A percentile compares a stretch with the other conserved stretches of the same genome.
phyloP scores from a whole-genome alignment of 2,329 filamentous ascomycete genomes.

The Lizonia empirigonia region DNA sequence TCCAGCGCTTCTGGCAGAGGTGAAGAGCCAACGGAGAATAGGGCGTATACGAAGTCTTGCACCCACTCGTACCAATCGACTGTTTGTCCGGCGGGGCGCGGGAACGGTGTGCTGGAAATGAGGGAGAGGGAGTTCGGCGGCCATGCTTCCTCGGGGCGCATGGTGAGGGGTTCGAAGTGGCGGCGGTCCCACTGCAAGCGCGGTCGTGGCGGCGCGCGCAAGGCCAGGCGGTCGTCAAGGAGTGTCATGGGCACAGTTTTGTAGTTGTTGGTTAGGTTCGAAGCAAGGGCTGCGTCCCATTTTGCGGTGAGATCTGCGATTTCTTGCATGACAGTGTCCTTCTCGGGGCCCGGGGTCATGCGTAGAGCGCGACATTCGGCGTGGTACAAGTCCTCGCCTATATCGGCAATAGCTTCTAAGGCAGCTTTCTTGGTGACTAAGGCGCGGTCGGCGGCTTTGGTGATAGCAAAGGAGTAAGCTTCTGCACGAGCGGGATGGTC shows the following conservation, averaged over 20 bases:
- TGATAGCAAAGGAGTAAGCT: conserved; percentile 1
- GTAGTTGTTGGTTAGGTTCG: conserved; percentile 10
- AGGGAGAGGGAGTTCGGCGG: conserved; percentile 65
- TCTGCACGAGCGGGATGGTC: conserved; percentile 16
- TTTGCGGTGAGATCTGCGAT: conserved; percentile 43
- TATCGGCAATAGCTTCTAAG: conserved; percentile 27
- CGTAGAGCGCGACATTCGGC: conserved; percentile 36
- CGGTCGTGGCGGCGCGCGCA: conserved; percentile 26
- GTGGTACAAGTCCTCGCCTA: conserved; percentile 35
- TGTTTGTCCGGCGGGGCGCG: conserved; percentile 17
- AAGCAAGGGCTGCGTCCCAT: conserved; percentile 14
- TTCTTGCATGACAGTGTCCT: conserved; percentile 38
- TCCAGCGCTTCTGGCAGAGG: conserved; percentile 33
- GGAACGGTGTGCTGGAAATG: conserved; percentile 69
- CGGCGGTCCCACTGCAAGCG: conserved; percentile 68
- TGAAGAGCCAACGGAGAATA: conserved; percentile 14
- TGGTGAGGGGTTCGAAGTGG: conserved; percentile 69
- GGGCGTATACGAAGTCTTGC: conserved; percentile 34
- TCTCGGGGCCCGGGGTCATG: conserved; percentile 28
- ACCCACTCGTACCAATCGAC: conserved; percentile 32
- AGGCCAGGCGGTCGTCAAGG: conserved; percentile 37
- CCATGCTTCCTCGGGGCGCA: conserved; percentile 66
- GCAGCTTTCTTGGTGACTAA: conserved; percentile 6
- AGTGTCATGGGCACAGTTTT: conserved; percentile 13
- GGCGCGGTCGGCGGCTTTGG: conserved; percentile 5